Evolutionary conservation across 176 grass and related monocot genomes (phyloP).

Genomic region (Alopecurus myosuroides): DNA sequence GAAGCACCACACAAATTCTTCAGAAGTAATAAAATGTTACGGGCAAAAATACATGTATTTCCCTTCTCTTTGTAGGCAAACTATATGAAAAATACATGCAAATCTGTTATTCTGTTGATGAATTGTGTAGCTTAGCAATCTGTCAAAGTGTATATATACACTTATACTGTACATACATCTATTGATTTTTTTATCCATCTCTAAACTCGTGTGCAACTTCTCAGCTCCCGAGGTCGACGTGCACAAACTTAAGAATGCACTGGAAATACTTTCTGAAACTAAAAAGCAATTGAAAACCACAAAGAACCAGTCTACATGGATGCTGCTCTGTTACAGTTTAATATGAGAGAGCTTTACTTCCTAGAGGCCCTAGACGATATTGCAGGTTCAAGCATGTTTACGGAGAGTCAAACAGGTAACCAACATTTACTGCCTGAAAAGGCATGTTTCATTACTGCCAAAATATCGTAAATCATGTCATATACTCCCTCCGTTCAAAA

Average conservation of each 20-base stretch:
- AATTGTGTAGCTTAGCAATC: neutral
- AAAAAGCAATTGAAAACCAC: constrained; percentile 96
- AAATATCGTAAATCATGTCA: too few relatives aligned
- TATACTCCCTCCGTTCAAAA: too few relatives aligned
- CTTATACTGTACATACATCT: neutral
- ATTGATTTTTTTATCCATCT: neutral
- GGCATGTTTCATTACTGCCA: too few relatives aligned
- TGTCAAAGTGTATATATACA: neutral
- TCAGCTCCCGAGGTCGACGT: constrained; percentile 57
- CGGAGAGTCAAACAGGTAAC: too few relatives aligned
- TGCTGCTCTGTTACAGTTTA: too few relatives aligned
- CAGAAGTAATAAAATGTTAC: constrained; percentile 40
- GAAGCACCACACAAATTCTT: too few relatives aligned
- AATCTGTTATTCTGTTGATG: too few relatives aligned
- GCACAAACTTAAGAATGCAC: constrained; percentile 64
- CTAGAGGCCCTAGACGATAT: too few relatives aligned
- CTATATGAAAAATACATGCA: neutral
- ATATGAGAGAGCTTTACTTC: too few relatives aligned
- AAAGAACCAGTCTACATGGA: too few relatives aligned
- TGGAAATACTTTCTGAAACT: constrained; percentile 96
- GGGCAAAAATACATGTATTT: constrained; percentile 31
- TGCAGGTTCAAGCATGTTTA: too few relatives aligned
- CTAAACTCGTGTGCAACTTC: neutral
- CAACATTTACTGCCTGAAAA: too few relatives aligned
- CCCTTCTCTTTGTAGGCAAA: neutral